A percentile compares a stretch with the other conserved stretches of the same genome.
Conservation (phyloP, 441 rosid species). For the Gossypium gossypioides region DNA sequence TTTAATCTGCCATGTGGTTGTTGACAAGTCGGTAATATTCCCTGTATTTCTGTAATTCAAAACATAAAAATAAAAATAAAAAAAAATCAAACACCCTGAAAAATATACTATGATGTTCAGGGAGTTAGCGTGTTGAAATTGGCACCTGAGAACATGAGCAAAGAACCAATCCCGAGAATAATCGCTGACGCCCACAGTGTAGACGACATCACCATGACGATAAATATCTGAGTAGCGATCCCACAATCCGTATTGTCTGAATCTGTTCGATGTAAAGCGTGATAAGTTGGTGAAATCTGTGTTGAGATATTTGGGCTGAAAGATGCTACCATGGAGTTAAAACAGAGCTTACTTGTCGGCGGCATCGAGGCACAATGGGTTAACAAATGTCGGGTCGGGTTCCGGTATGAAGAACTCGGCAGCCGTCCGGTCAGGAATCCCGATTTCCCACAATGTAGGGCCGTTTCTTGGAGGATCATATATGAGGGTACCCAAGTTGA, state of each 20-base stretch:
- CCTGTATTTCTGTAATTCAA: constrained; percentile 21
- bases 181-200: constrained; percentile 33
- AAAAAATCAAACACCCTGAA: neutral
- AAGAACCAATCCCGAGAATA: constrained; percentile 45
- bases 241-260: constrained; percentile 61
- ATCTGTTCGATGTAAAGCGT: constrained; percentile 24
- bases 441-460: constrained; percentile 69
- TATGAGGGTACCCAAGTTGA: constrained; percentile 26
- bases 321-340: neutral
- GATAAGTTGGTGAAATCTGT: neutral
- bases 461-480: constrained; percentile 56
- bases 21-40: constrained; percentile 21
- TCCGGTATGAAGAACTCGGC: constrained; percentile 50
- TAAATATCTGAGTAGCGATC: constrained; percentile 47
- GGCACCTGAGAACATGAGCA: constrained; percentile 52
- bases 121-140: neutral
- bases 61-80: neutral
- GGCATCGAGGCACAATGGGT: constrained; percentile 20
- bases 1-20: constrained; percentile 63
- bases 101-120: neutral
- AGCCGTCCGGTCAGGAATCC: constrained; percentile 51
- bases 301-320: neutral
- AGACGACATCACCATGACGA: constrained; percentile 32
- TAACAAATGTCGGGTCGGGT: constrained; percentile 31
- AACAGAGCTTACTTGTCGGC: constrained; percentile 27